These are phyloP conservation scores for Gossypium turneri DNA, from an alignment of 345 rosid genomes.

Conservation along the genomic window DNA sequence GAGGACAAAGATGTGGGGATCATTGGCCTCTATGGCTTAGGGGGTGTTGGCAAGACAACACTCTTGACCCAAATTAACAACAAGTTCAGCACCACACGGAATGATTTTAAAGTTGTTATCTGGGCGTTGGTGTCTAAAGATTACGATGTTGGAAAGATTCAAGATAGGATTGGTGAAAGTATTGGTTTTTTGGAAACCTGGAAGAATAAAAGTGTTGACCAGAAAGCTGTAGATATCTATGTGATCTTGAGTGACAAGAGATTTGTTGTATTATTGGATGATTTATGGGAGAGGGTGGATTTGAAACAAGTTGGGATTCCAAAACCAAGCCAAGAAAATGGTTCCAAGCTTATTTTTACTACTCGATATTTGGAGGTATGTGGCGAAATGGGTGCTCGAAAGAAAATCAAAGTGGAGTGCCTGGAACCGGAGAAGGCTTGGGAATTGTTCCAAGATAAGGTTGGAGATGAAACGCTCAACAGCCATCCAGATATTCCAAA, in stretches of 20 bases:
- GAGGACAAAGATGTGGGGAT: neutral
- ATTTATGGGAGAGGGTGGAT: neutral
- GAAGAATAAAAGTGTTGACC: no score
- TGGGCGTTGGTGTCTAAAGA: neutral
- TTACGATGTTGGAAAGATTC: neutral
- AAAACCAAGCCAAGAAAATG: neutral
- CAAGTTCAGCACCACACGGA: neutral
- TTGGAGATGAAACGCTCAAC: no score
- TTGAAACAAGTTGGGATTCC: neutral
- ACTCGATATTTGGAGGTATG: constrained; percentile 24
- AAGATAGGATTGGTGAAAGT: neutral
- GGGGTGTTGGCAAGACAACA: neutral
- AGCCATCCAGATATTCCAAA: neutral
- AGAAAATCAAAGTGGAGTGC: constrained; percentile 2
- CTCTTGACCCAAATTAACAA: neutral
- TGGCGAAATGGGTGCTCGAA: constrained; percentile 19
- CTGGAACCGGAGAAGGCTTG: no score
- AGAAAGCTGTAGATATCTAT: no score
- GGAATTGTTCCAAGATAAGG: no score
- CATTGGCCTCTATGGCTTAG: neutral
- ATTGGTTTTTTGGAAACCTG: no score
- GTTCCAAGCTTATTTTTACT: constrained; percentile 28
- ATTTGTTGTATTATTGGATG: neutral
- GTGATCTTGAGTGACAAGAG: no score
- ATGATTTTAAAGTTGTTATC: neutral